These are phyloP conservation scores for Penicillium silybi DNA, from an alignment of 495 filamentous ascomycete species.

Conservation along the genomic window DNA sequence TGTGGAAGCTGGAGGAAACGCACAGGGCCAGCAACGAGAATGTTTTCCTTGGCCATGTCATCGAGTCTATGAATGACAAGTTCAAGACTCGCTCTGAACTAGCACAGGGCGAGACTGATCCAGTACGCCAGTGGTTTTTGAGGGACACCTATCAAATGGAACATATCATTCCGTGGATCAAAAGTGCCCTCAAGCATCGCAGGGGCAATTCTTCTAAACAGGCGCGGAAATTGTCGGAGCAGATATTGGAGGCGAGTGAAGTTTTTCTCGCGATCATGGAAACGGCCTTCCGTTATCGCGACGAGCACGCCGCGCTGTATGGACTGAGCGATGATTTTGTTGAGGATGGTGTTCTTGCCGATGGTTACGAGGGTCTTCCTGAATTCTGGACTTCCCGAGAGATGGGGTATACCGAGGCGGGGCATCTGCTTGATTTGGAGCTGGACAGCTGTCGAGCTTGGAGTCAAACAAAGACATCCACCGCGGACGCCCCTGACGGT, in stretches of 20 bases:
- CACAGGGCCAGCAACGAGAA: slow-evolving; percentile 44
- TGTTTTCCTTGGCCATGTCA: slow-evolving; percentile 63
- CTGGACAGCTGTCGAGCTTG: slow-evolving; percentile 41
- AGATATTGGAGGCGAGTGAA: slow-evolving; percentile 73
- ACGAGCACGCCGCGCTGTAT: slow-evolving; percentile 61
- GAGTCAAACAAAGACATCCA: slow-evolving; percentile 32
- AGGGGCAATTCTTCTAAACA: slow-evolving; percentile 31
- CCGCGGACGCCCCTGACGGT: slow-evolving; percentile 29
- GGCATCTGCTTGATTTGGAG: slow-evolving; percentile 46
- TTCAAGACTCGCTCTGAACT: slow-evolving; percentile 56
- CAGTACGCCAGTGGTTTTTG: slow-evolving; percentile 77
- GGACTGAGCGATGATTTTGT: slow-evolving; percentile 62
- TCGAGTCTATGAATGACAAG: slow-evolving; percentile 64
- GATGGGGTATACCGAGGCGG: slow-evolving; percentile 44
- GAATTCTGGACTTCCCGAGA: slow-evolving; percentile 72
- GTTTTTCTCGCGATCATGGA: slow-evolving; percentile 68
- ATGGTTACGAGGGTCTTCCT: slow-evolving; percentile 59
- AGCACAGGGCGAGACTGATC: slow-evolving; percentile 61
- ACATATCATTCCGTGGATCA: slow-evolving; percentile 70
- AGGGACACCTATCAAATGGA: slow-evolving; percentile 71
- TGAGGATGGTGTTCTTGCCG: slow-evolving; percentile 62
- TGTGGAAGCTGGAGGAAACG: slow-evolving; percentile 75
- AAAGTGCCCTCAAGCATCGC: slow-evolving; percentile 63
- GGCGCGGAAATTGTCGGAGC: slow-evolving; percentile 42
- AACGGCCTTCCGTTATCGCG: slow-evolving; percentile 70